Conservation (phyloP, 208 protist species). For the Naegleria gruberi region DNA sequence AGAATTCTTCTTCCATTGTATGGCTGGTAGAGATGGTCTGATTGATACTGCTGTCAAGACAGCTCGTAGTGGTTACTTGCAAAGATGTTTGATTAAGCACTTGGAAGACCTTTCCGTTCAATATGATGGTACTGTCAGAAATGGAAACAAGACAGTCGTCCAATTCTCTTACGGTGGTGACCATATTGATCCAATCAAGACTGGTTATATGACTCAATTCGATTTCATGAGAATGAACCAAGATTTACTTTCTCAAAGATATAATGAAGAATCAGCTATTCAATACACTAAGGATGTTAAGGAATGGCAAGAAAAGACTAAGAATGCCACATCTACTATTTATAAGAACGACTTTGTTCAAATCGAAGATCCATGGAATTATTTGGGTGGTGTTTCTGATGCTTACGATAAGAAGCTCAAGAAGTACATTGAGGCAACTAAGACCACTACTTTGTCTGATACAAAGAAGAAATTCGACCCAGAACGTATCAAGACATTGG, state of each 20-base stretch:
- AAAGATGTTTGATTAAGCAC: constrained; percentile 93
- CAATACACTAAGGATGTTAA: not conserved
- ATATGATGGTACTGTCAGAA: constrained; percentile 89
- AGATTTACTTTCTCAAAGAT: not conserved
- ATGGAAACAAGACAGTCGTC: constrained; percentile 82
- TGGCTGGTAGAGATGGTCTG: constrained; percentile 98
- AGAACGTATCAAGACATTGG: not conserved
- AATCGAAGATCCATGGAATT: not conserved
- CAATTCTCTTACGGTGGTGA: constrained; percentile 98
- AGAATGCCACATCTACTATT: constrained; percentile 19
- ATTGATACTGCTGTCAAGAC: constrained; percentile 99
- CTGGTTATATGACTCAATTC: constrained; percentile 79
- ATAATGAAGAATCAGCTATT: not conserved
- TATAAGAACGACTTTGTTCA: not conserved
- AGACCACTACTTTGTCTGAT: not conserved
- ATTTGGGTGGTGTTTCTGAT: constrained; percentile 44
- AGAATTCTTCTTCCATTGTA: constrained; percentile 99
- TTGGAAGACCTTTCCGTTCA: constrained; percentile 81
- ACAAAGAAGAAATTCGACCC: not conserved
- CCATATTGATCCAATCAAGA: constrained; percentile 86
- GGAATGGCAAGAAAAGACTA: constrained; percentile 23
- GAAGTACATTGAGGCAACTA: constrained; percentile 33
- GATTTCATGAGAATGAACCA: constrained; percentile 62
- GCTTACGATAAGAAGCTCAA: constrained; percentile 36
- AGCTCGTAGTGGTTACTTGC: constrained; percentile 94